Conservation (phyloP, 2,329 filamentous ascomycete genomes). For the Ascocoryne sarcoides region DNA sequence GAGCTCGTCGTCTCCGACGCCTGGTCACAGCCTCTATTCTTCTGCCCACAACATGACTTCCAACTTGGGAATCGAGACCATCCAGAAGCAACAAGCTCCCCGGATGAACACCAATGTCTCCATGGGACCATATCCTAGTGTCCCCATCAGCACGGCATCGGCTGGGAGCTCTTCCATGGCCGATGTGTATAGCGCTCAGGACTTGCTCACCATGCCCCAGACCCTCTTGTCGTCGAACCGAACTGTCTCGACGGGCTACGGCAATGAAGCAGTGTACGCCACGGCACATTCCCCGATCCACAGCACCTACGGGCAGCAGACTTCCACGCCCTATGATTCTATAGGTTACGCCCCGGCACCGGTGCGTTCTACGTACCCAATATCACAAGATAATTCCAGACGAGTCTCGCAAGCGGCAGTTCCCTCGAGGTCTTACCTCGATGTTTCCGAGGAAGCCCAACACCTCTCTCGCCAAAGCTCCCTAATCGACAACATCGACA, state of each 20-base stretch:
- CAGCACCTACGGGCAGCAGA: slow-evolving; percentile 22
- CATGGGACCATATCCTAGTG: slow-evolving; percentile 63
- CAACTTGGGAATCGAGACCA: slow-evolving; percentile 47
- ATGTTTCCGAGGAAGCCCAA: slow-evolving; percentile 18
- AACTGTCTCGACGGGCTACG: slow-evolving; percentile 55
- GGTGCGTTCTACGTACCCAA: slow-evolving; percentile 47
- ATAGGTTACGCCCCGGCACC: slow-evolving; percentile 66
- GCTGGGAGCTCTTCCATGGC: slow-evolving; percentile 58
- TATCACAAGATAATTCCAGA: slow-evolving; percentile 45
- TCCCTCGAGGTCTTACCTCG: slow-evolving; percentile 41
- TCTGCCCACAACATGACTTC: slow-evolving; percentile 51
- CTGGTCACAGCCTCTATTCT: slow-evolving; percentile 52
- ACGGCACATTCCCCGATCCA: slow-evolving; percentile 46
- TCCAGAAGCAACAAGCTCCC: slow-evolving; percentile 45
- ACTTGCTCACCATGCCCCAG: slow-evolving; percentile 63
- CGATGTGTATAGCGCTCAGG: slow-evolving; percentile 51
- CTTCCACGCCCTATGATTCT: slow-evolving; percentile 61
- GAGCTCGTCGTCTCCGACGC: slow-evolving; percentile 49
- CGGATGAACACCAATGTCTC: slow-evolving; percentile 48
- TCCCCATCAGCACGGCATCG: slow-evolving; percentile 65
- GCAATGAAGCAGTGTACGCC: slow-evolving; percentile 55
- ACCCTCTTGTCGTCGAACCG: slow-evolving; percentile 62
- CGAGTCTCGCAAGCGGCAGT: slow-evolving; percentile 83
- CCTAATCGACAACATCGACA: slow-evolving; percentile 55
- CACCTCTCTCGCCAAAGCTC: slow-evolving; percentile 46